Base-by-base conservation (phyloP, 257 asterid species). In the Apocynum venetum region DNA sequence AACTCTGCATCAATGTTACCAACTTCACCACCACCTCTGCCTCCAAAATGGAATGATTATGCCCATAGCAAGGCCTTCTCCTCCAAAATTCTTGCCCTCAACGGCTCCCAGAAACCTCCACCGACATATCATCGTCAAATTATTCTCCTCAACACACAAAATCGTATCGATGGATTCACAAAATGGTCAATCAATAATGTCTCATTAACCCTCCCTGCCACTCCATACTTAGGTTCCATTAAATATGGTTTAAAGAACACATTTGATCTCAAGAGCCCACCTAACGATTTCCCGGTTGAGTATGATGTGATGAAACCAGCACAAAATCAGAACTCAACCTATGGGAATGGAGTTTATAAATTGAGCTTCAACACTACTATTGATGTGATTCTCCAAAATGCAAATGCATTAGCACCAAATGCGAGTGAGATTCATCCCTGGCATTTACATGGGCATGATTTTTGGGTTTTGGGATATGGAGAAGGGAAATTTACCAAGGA, bases 401-500 rank as follows among this genome's bases (percentile, higher is more conserved):
- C 98, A 10, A 93, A 93, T 20, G 89, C 89, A 19, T 65, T 92
- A 2, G 85, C 60, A 51, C 82, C 75, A 3, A 85, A 88, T 15
- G 89, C 77, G 6, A 92, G 98, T 53, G 98, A 94, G 52, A 89
- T 86, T 31, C 98, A 92, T 79, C 98, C 98, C 4, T 94, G 97
- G 97, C 97, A 94, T 66, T 67, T 92, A 74, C 98, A 92, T 38
- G 98, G 98, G 6, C 98, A 93, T 25, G 93, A 89, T 56, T 93
- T 93, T 38, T 91, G 97, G 98, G 87, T 91, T 3, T 77, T 93
- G 8, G 97, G 92, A 0, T 86, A 91, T 20, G 97, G 97, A 44
- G 97, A 89, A 47, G 97, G 97, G 49, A 85, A 78, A 81, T 93
- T 91, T 20, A 78, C 43, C 0, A 76, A 81, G 15, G 64, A 74